Evolutionary conservation across 1,284 basidiomycete species (phyloP).

Genomic region (Cryptococcus amylolentus): DNA sequence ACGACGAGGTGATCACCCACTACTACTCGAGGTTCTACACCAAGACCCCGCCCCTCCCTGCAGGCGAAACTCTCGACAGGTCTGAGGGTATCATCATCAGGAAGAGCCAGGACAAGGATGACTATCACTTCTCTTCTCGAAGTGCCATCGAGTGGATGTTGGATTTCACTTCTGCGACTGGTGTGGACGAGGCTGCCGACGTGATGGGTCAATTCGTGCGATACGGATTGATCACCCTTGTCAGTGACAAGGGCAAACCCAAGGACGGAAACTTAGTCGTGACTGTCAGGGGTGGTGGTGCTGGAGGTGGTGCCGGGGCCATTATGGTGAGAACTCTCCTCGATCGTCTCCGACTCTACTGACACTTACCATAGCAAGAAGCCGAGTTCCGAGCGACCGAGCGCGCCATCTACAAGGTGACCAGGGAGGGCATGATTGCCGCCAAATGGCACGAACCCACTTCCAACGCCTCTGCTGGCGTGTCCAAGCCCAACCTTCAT

Average conservation of each 20-base stretch:
- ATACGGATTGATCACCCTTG: conserved; percentile 81
- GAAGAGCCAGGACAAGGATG: conserved; percentile 41
- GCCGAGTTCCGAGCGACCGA: conserved; percentile 94
- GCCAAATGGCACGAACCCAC: conserved; percentile 71
- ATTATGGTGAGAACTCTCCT: conserved; percentile 30
- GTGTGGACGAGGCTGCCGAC: conserved; percentile 94
- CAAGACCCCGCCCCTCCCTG: conserved; percentile 24
- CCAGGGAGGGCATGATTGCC: conserved; percentile 78
- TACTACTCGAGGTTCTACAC: conserved; percentile 39
- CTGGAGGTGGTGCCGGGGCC: conserved; percentile 44
- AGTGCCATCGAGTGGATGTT: conserved; percentile 93
- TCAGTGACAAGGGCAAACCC: conserved; percentile 63
- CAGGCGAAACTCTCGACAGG: conserved; percentile 49
- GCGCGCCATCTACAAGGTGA: conserved; percentile 89
- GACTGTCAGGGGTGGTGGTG: conserved; percentile 57
- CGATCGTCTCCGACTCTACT: not conserved
- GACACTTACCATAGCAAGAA: conserved; percentile 59
- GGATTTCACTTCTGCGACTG: conserved; percentile 94
- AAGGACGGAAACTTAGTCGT: conserved; percentile 85
- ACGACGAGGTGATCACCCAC: conserved; percentile 47
- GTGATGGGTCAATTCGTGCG: conserved; percentile 96
- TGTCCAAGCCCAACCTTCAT: conserved; percentile 23
- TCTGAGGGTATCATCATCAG: conserved; percentile 50
- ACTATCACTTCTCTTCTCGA: conserved; percentile 80
- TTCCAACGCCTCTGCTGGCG: conserved; percentile 1